phyloP scores from a whole-genome alignment of 306 rosid genomes.

The Oxytropis ochrocephala region DNA sequence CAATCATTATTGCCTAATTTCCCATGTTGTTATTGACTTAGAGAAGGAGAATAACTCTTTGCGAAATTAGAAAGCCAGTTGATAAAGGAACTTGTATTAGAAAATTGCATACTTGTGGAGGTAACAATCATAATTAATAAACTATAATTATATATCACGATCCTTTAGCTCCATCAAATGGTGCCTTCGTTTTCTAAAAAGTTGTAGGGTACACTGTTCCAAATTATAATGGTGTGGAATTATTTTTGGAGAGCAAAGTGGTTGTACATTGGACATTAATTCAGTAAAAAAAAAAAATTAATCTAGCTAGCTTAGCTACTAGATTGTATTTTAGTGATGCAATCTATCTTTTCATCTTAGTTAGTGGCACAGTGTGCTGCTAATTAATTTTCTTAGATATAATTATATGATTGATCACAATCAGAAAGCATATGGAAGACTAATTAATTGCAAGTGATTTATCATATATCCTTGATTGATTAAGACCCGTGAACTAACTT shows the following conservation, averaged over 20 bases:
- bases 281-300: conserved; percentile 13
- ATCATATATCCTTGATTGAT: conserved; percentile 24
- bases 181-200: not conserved
- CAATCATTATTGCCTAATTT: conserved; percentile 12
- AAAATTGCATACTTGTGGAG: conserved; percentile 18
- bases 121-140: conserved; percentile 10
- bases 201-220: not conserved
- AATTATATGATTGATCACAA: not conserved
- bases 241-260: conserved; percentile 28
- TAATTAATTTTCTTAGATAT: not conserved
- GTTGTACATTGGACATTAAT: conserved; percentile 63
- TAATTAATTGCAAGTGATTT: conserved; percentile 20
- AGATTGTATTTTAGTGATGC: conserved; percentile 42
- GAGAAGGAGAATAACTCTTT: conserved; percentile 32
- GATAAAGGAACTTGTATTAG: conserved; percentile 12
- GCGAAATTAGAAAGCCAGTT: conserved; percentile 30
- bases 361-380: conserved; percentile 25
- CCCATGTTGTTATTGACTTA: conserved; percentile 22
- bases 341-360: conserved; percentile 33
- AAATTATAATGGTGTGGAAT: conserved; percentile 15
- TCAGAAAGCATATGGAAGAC: conserved; percentile 20
- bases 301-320: not conserved
- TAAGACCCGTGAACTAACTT: conserved; percentile 39
- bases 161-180: conserved; percentile 31
- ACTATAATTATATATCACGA: not conserved